phyloP scores from a whole-genome alignment of 768 basidiomycete genomes.

The Agrocybe praecox region DNA sequence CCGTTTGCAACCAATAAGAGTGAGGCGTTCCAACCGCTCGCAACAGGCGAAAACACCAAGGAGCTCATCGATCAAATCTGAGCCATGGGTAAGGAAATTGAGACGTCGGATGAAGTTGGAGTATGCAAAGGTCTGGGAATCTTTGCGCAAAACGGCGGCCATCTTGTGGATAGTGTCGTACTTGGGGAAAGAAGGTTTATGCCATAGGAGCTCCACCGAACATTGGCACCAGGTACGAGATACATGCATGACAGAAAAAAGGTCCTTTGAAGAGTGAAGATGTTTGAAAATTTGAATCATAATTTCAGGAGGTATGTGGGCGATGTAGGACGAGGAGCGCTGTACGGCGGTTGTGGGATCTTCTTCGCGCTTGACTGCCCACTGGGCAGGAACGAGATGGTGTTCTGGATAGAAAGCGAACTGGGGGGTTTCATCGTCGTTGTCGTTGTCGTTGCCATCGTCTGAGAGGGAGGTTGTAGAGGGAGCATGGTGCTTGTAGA shows the following conservation, averaged over 20 bases:
- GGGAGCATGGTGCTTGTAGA: slow-evolving; percentile 62
- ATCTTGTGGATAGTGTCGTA: slow-evolving; percentile 76
- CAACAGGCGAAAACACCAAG: slow-evolving; percentile 74
- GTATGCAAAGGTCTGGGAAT: slow-evolving; percentile 84
- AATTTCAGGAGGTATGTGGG: slow-evolving; percentile 84
- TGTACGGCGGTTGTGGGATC: slow-evolving; percentile 15
- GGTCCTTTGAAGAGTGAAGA: slow-evolving; percentile 72
- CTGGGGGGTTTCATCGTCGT: slow-evolving; percentile 41
- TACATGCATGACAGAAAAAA: slow-evolving; percentile 77
- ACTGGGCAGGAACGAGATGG: slow-evolving; percentile 69
- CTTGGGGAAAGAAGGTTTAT: slow-evolving; percentile 78
- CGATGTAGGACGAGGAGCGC: slow-evolving; percentile 55
- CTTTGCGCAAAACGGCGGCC: slow-evolving; percentile 64
- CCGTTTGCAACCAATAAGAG: slow-evolving; percentile 76
- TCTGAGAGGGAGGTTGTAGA: slow-evolving; percentile 82
- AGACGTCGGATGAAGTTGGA: slow-evolving; percentile 86
- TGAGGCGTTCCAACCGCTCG: slow-evolving; percentile 84
- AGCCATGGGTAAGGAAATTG: slow-evolving; percentile 78
- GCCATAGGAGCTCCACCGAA: slow-evolving; percentile 93
- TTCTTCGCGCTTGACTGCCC: slow-evolving; percentile 44
- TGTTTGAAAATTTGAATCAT: slow-evolving; percentile 91
- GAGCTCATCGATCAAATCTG: slow-evolving; percentile 72
- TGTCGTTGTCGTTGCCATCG: slow-evolving; percentile 63
- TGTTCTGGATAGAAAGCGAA: slow-evolving; percentile 56
- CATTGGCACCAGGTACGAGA: slow-evolving; percentile 95